A percentile compares a stretch with the other conserved stretches of the same genome.
These are phyloP conservation scores for Penicillium salamii DNA, from an alignment of 495 filamentous ascomycete genomes.

Conservation along the genomic window DNA sequence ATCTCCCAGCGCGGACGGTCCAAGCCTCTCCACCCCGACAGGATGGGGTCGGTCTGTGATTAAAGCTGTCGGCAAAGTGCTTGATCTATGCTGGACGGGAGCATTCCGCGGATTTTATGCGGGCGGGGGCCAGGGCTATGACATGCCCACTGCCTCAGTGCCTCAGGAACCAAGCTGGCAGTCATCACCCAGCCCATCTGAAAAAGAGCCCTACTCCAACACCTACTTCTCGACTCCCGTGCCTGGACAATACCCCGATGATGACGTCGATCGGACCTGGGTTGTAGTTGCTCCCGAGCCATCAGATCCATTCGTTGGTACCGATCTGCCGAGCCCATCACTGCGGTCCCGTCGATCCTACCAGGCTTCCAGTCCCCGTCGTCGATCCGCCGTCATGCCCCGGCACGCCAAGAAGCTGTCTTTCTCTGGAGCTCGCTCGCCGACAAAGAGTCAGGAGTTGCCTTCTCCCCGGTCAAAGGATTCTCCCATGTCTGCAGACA, in stretches of 20 bases:
- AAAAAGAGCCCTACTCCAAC: slow-evolving; percentile 18
- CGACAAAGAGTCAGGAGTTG: slow-evolving; percentile 33
- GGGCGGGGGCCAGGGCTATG: slow-evolving; percentile 73
- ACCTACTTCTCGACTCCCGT: slow-evolving; percentile 16
- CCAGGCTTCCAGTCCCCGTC: slow-evolving; percentile 26
- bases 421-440: slow-evolving; percentile 30
- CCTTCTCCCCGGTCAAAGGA: slow-evolving; percentile 36
- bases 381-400: slow-evolving; percentile 24
- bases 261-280: slow-evolving; percentile 65
- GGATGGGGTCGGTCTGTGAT: slow-evolving; percentile 50
- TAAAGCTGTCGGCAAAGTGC: slow-evolving; percentile 71
- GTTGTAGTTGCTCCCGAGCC: slow-evolving; percentile 64
- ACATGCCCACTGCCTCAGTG: slow-evolving; percentile 27
- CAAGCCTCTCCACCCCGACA: slow-evolving; percentile 14
- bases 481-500: slow-evolving; percentile 56
- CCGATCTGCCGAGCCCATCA: slow-evolving; percentile 17
- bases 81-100: slow-evolving; percentile 73
- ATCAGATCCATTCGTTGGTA: slow-evolving; percentile 19
- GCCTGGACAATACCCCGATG: slow-evolving; percentile 41
- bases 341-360: slow-evolving; percentile 19
- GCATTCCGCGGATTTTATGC: slow-evolving; percentile 83
- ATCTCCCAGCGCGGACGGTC: slow-evolving; percentile 19
- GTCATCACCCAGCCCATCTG: slow-evolving; percentile 8
- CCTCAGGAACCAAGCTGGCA: slow-evolving; percentile 27
- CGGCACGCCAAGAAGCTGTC: slow-evolving; percentile 28